Conservation (phyloP, 202 grass and related monocot species). For the Panicum hallii region DNA sequence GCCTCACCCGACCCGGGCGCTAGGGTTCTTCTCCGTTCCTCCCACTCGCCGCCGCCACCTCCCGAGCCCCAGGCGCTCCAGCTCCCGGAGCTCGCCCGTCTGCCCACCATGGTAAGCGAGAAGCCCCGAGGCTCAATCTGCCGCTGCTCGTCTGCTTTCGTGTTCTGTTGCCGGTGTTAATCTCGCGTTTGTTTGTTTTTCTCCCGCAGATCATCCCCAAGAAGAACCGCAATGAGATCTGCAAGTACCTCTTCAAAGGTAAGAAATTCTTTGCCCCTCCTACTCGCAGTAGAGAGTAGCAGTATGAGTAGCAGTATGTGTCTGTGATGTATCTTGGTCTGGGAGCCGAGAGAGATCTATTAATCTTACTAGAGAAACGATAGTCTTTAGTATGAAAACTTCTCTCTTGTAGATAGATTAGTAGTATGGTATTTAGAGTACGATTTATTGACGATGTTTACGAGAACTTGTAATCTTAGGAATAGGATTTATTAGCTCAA, state of each 20-base stretch:
- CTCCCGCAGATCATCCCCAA: slow-evolving; percentile 84
- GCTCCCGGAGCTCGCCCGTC: slow-evolving; percentile 25
- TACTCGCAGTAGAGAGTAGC: background rate
- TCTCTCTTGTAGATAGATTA: too few relatives aligned
- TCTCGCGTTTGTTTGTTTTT: background rate
- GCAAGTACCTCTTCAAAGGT: slow-evolving; percentile 99
- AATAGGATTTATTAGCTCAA: background rate
- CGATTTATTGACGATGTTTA: background rate
- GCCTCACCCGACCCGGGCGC: background rate
- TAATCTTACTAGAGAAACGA: background rate
- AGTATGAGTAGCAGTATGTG: background rate
- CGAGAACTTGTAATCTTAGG: background rate
- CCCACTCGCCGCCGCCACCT: slow-evolving; percentile 39
- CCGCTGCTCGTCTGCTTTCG: too few relatives aligned
- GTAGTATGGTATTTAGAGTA: background rate
- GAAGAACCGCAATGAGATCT: slow-evolving; percentile 97
- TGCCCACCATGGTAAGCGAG: slow-evolving; percentile 54
- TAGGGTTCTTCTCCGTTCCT: slow-evolving; percentile 56
- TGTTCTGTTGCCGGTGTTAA: background rate
- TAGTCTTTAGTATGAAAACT: background rate
- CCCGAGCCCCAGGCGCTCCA: background rate
- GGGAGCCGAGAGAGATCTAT: background rate
- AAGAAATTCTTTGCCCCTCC: background rate
- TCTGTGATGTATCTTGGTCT: background rate
- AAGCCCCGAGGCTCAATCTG: too few relatives aligned